Percentiles rank a stretch among this genome's conserved stretches.
phyloP scores from a whole-genome alignment of 768 basidiomycete species.

The Psilocybe cyanescens region DNA sequence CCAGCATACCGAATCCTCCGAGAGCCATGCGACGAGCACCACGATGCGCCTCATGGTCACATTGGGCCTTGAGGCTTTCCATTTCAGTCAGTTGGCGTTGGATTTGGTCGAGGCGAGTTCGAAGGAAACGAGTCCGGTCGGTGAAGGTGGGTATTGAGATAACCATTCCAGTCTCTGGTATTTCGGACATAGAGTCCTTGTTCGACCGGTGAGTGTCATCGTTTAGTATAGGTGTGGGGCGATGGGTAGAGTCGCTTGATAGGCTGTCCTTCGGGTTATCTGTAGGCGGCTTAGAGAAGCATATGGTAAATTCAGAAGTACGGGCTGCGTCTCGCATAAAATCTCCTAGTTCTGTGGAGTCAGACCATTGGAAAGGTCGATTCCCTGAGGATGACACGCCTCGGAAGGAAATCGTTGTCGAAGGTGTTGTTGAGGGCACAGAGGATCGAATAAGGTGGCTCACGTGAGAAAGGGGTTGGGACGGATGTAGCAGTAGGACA shows the following conservation, averaged over 20 bases:
- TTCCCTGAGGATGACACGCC: conserved; percentile 35
- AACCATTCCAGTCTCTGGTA: conserved; percentile 34
- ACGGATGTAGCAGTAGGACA: conserved; percentile 69
- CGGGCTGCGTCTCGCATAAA: conserved; percentile 67
- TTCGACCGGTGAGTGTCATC: not conserved
- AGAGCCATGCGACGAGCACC: conserved; percentile 62
- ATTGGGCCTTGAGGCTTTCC: conserved; percentile 57
- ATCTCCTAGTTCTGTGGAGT: conserved; percentile 66
- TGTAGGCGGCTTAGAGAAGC: conserved; percentile 32
- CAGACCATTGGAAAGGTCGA: conserved; percentile 58
- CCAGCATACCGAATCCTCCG: conserved; percentile 59
- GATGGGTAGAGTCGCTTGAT: not conserved
- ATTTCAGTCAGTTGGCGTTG: conserved; percentile 48
- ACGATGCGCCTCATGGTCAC: conserved; percentile 58
- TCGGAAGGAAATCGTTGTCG: conserved; percentile 44
- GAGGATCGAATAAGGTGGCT: conserved; percentile 56
- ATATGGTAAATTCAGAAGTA: conserved; percentile 55
- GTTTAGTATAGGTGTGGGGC: not conserved
- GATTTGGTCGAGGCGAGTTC: conserved; percentile 46
- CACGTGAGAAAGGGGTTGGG: conserved; percentile 70
- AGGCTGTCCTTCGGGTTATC: conserved; percentile 5
- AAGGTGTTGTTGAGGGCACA: conserved; percentile 35
- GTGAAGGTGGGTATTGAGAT: conserved; percentile 68
- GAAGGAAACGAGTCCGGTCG: conserved; percentile 62
- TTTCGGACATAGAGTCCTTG: conserved; percentile 8